Evolutionary conservation across 306 rosid genomes (phyloP).

Genomic region (Dryas drummondii): DNA sequence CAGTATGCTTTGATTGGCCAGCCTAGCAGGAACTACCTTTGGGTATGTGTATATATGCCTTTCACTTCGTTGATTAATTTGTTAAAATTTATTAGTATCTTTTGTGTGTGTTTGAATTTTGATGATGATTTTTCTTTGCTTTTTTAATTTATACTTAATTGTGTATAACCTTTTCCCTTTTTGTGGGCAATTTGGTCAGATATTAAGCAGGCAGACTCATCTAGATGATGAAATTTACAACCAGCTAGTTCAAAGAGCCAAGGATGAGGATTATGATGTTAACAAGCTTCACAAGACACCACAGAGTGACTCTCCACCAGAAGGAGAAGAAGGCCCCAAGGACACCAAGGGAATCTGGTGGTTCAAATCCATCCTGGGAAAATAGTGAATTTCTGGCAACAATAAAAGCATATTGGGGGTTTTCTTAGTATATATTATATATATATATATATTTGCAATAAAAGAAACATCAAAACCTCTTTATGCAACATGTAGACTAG

Average conservation of each 20-base stretch:
- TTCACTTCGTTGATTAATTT: too few species aligned
- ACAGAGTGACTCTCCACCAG: constrained; percentile 71
- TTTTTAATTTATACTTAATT: too few species aligned
- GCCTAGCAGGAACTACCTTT: constrained; percentile 70
- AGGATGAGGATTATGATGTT: constrained; percentile 70
- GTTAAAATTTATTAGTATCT: background rate
- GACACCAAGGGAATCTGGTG: constrained; percentile 87
- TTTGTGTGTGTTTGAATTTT: background rate
- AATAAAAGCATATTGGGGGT: background rate
- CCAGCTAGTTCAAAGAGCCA: constrained; percentile 58
- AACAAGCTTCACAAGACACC: constrained; percentile 89
- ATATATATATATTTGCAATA: too few species aligned
- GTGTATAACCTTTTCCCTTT: background rate
- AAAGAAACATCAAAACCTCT: constrained; percentile 12
- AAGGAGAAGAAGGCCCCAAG: constrained; percentile 44
- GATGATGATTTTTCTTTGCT: background rate
- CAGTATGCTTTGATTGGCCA: constrained; percentile 72
- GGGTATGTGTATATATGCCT: constrained; percentile 50
- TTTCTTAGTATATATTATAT: background rate
- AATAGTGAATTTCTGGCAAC: constrained; percentile 18
- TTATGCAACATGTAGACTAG: background rate
- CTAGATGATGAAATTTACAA: constrained; percentile 64
- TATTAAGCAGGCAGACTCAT: constrained; percentile 55
- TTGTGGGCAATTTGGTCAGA: constrained; percentile 31
- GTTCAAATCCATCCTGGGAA: constrained; percentile 65